Evolutionary conservation across 1,284 basidiomycete species (phyloP).

Genomic region (Butyriboletus appendiculatus): DNA sequence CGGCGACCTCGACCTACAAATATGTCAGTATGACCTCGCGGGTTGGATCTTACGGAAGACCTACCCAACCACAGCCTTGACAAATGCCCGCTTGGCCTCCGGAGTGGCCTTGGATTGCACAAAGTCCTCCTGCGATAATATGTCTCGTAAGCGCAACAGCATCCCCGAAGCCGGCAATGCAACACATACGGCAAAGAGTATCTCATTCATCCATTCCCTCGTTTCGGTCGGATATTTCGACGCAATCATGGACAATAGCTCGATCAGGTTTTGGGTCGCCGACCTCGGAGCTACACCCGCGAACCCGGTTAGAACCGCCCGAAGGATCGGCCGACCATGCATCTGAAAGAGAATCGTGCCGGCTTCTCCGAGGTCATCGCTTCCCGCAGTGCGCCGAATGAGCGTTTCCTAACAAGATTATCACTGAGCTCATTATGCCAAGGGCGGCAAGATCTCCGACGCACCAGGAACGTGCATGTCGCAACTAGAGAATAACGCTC

Average conservation of each 20-base stretch:
- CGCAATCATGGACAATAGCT: constrained; percentile 69
- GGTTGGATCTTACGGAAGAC: constrained; percentile 12
- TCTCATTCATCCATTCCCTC: constrained; percentile 69
- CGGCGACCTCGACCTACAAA: constrained; percentile 56
- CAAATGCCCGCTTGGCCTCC: constrained; percentile 77
- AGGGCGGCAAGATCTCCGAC: constrained; percentile 24
- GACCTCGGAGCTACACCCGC: constrained; percentile 82
- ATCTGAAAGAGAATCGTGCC: constrained; percentile 52
- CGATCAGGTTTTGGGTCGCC: constrained; percentile 81
- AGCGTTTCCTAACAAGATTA: constrained; percentile 50
- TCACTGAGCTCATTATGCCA: constrained; percentile 1
- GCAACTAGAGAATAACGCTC: constrained; percentile 87
- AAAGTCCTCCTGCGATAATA: constrained; percentile 55
- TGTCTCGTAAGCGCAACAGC: not conserved
- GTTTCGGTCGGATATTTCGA: constrained; percentile 55
- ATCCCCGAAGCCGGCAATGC: not conserved
- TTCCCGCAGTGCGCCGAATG: constrained; percentile 59
- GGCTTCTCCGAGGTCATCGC: constrained; percentile 52
- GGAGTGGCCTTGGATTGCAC: constrained; percentile 59
- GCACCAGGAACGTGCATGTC: constrained; percentile 79
- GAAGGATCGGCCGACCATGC: constrained; percentile 72
- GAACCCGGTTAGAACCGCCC: constrained; percentile 73
- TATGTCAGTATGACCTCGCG: not conserved
- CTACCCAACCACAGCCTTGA: constrained; percentile 72
- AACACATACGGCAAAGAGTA: constrained; percentile 65